phyloP scores from a whole-genome alignment of 1,139 yeast genomes.

The Scheffersomyces stambukii region DNA sequence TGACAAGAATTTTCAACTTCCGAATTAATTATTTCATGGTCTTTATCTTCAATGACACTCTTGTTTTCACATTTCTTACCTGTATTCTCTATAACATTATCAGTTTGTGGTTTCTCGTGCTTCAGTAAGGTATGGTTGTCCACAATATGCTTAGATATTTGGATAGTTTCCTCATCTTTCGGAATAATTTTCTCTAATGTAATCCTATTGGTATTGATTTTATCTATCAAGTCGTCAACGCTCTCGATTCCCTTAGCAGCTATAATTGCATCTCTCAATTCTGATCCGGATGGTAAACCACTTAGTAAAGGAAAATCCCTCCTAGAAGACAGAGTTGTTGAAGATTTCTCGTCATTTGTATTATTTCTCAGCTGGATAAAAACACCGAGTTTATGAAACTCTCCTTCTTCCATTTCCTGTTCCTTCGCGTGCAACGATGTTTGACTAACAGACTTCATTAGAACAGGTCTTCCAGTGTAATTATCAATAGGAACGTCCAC shows the following conservation, averaged over 20 bases:
- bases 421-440: constrained; percentile 66
- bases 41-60: neutral
- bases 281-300: constrained; percentile 68
- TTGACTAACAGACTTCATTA: constrained; percentile 59
- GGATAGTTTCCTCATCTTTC: constrained; percentile 12
- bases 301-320: constrained; percentile 30
- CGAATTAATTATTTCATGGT: too few species aligned
- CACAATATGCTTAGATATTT: too few species aligned
- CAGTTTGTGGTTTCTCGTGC: too few species aligned
- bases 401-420: constrained; percentile 90
- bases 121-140: too few species aligned
- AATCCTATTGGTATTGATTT: constrained; percentile 51
- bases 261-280: constrained; percentile 70
- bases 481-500: constrained; percentile 56
- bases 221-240: constrained; percentile 65
- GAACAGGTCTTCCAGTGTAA: constrained; percentile 66
- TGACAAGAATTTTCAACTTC: too few species aligned
- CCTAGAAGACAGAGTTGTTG: constrained; percentile 7
- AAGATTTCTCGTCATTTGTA: constrained; percentile 9
- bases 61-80: too few species aligned
- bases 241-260: constrained; percentile 75
- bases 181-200: constrained; percentile 48
- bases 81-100: too few species aligned
- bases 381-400: constrained; percentile 78
- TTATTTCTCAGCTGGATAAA: constrained; percentile 57